Base-by-base conservation (phyloP, 2,329 filamentous ascomycete genomes). In the Fusarium mexicanum region DNA sequence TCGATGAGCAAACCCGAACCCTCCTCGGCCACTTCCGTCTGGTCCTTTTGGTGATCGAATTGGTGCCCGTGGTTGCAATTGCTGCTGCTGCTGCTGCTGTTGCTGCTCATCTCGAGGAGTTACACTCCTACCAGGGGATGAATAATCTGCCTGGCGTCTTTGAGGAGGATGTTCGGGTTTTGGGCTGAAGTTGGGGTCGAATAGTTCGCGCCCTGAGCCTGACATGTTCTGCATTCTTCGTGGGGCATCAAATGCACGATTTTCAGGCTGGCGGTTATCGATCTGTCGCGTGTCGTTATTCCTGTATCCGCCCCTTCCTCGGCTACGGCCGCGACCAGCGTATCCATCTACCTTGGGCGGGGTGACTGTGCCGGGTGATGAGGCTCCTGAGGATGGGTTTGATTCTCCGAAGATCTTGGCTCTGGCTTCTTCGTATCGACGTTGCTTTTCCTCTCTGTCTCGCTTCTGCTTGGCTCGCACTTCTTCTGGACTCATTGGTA, bases 391-490 rank as follows among this genome's bases (percentile, higher is more conserved):
- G 13, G 85, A 85, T 16, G 85, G 82, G 40, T 82, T 85, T 16
- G 85, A 84, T 40, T 89, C 90, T 26, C 95, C 95, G 82, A 98
- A 96, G 63, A 98, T 92, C 80, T 95, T 93, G 77, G 96, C 94
- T 37, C 96, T 89, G 11, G 92, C 94, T 84, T 98, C 95, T 70
- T 97, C 93, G 81, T 98, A 98, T 69, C 93, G 93, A 64, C 91
- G 91, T 85, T 97, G 93, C 85, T 96, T 98, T 84, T 97, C 95
- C 79, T 97, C 95, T 16, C 91, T 89, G 77, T 97, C 94, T 55
- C 89, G 88, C 80, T 94, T 91, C 61, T 95, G 93, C 79, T 93
- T 93, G 31, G 91, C 89, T 71, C 93, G 91, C 40, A 95, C 89
- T 84, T 98, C 93, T 77, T 96, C 93, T 8, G 92, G 89, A 1